Evolutionary conservation across 163 green algal genomes (phyloP).

Genomic region (Chloromonas sp.): DNA sequence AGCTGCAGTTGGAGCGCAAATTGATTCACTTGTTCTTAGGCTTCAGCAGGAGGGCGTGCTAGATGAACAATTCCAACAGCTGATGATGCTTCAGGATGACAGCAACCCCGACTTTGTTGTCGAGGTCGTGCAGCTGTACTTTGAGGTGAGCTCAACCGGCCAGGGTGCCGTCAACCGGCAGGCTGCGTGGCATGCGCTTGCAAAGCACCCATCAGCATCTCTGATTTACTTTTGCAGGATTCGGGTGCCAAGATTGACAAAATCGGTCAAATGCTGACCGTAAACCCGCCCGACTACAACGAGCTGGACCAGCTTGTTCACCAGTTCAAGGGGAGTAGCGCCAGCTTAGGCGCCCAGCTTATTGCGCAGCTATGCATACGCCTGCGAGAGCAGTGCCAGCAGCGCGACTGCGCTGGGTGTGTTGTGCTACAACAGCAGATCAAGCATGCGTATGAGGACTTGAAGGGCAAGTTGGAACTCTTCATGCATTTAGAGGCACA

Average conservation of each 20-base stretch:
- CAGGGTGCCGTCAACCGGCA: not conserved
- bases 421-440: constrained; percentile 49
- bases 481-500: constrained; percentile 65
- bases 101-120: constrained; percentile 73
- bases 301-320: constrained; percentile 77
- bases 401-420: constrained; percentile 45
- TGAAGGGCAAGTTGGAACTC: constrained; percentile 46
- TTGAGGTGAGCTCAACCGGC: constrained; percentile 32
- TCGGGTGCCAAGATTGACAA: constrained; percentile 63
- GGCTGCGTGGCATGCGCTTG: not conserved
- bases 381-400: constrained; percentile 63
- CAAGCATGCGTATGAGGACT: constrained; percentile 35
- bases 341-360: constrained; percentile 61
- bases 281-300: constrained; percentile 45
- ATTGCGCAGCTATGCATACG: constrained; percentile 66
- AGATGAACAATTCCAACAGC: constrained; percentile 72
- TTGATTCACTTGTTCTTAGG: not conserved
- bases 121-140: constrained; percentile 80
- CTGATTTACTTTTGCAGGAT: constrained; percentile 26
- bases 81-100: constrained; percentile 73
- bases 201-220: not conserved
- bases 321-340: constrained; percentile 84
- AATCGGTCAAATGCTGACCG: constrained; percentile 48
- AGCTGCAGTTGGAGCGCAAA: not conserved
- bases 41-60: constrained; percentile 31